Percentiles rank a stretch among this genome's conserved stretches.
Evolutionary conservation across 2,329 filamentous ascomycete genomes (phyloP).

Genomic region (Neonectria magnoliae): DNA sequence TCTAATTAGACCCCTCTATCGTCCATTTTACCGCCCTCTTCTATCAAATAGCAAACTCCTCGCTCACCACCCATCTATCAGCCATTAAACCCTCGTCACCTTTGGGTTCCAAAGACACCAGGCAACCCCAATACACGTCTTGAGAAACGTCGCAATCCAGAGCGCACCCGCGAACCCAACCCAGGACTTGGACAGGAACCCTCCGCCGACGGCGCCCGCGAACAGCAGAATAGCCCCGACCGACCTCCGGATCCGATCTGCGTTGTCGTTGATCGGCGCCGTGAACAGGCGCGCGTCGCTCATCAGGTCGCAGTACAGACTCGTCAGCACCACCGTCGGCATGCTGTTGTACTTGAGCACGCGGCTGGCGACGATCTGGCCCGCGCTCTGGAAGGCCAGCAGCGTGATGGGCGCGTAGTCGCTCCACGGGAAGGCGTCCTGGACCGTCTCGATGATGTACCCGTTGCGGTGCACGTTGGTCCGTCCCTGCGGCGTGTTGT

Average conservation of each 20-base stretch:
- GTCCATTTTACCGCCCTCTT: not conserved
- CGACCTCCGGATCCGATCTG: slow-evolving; percentile 37
- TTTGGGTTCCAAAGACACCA: slow-evolving; percentile 42
- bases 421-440: slow-evolving; percentile 34
- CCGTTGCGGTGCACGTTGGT: slow-evolving; percentile 30
- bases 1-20: not conserved
- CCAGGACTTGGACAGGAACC: slow-evolving; percentile 43
- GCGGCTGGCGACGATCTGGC: slow-evolving; percentile 40
- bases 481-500: slow-evolving; percentile 32
- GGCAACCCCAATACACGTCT: slow-evolving; percentile 32
- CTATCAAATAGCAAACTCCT: not conserved
- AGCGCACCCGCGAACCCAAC: slow-evolving; percentile 40
- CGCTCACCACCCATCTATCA: not conserved
- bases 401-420: slow-evolving; percentile 40
- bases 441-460: slow-evolving; percentile 36
- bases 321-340: slow-evolving; percentile 41
- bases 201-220: slow-evolving; percentile 36
- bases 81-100: slow-evolving; percentile 1
- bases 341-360: slow-evolving; percentile 43
- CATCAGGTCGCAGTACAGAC: slow-evolving; percentile 43
- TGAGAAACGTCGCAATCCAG: slow-evolving; percentile 42
- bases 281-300: slow-evolving; percentile 42
- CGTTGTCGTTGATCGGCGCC: slow-evolving; percentile 35
- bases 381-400: slow-evolving; percentile 41
- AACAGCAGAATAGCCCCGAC: slow-evolving; percentile 36